Evolutionary conservation across 257 asterid species (phyloP), one percentile per base, ranked within the genome.

Genomic region (Rehmannia glutinosa): DNA sequence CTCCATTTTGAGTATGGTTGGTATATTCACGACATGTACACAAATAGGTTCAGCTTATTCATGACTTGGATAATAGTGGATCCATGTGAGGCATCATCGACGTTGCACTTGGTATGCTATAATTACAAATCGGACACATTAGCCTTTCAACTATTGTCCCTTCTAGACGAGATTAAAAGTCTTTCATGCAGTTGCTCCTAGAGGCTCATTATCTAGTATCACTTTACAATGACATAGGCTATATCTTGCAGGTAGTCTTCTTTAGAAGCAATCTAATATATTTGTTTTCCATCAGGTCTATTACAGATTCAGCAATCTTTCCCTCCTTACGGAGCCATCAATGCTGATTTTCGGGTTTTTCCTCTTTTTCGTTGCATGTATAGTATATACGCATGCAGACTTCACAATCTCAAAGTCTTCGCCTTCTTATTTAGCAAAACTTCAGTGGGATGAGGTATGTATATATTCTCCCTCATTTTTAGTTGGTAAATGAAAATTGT

Each of bases 381-480:
- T 90, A 35, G 71, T 80, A 43, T 93, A 93, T 73, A 73, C 75
- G 39, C 97, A 72, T 62, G 94, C 91, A 69, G 99, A 93, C 90
- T 75, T 93, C 82, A 93, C 97, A 57, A 93, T 93, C 76, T 93
- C 99, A 5, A 93, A 90, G 76, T 85, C 95, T 5, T 90, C 97
- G 23, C 73, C 96, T 64, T 86, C 99, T 68, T 88, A 90, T 76
- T 69, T 90, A 36, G 96, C 99, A 53, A 90, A 88, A 75, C 88
- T 88, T 75, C 99, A 93, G 68, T 90, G 99, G 97, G 97, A 93
- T 66, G 99, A 90, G 97, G 99, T 88, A 74, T 32, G 66, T 58
- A 2, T 17, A 33, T 60, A 42, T 56, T 32, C 38, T 69, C 61
- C 54, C 59, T 36, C 12, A 41, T 17, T 69, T 63, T 53, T 46